A percentile compares a stretch with the other conserved stretches of the same genome.
Evolutionary conservation across 225 moss, liverwort and hornwort genomes (phyloP).

Genomic region (Rhytidiadelphus loreus): DNA sequence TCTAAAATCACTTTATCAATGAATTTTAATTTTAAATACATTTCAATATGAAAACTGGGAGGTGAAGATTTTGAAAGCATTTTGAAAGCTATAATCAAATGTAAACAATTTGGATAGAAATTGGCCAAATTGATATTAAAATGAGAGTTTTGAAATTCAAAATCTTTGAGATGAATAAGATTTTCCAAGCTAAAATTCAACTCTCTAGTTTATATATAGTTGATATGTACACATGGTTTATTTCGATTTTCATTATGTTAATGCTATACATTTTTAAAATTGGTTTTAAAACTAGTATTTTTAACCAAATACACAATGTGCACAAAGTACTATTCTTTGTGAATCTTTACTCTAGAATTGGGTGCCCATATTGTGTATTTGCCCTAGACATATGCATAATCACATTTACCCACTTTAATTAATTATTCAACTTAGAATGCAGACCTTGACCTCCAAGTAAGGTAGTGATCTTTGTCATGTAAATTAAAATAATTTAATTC

Average conservation of each 20-base stretch:
- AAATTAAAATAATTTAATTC: too few relatives aligned
- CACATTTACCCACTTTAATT: too few relatives aligned
- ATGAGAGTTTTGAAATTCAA: neutral
- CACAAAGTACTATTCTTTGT: neutral
- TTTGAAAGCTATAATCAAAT: too few relatives aligned
- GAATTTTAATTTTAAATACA: too few relatives aligned
- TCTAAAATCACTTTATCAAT: neutral
- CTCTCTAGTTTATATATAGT: neutral
- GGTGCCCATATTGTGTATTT: rapidly evolving
- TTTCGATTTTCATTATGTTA: too few relatives aligned
- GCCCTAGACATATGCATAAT: neutral
- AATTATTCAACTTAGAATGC: neutral
- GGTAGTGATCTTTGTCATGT: neutral
- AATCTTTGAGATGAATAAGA: neutral
- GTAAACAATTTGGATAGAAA: neutral
- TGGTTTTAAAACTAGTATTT: neutral
- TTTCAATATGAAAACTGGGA: neutral
- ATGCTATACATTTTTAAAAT: neutral
- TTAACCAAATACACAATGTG: neutral
- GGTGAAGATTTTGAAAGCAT: neutral
- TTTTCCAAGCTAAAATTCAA: neutral
- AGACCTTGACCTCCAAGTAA: rapidly evolving
- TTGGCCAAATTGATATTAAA: too few relatives aligned
- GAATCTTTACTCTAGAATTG: neutral
- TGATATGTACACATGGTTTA: neutral